phyloP scores from a whole-genome alignment of 2,329 filamentous ascomycete genomes.

The Exophiala calicioides region DNA sequence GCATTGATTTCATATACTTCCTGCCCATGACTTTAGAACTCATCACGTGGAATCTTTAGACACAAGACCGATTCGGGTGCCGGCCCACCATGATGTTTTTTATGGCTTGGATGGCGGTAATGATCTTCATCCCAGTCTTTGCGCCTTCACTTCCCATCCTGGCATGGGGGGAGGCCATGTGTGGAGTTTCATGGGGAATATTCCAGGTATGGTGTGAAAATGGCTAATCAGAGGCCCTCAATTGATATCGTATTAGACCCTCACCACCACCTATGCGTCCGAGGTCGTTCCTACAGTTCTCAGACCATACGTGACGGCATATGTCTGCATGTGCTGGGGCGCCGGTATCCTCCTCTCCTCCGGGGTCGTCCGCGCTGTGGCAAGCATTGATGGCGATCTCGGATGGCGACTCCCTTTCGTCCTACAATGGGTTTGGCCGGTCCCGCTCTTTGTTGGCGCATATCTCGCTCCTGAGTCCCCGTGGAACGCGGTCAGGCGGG shows the following conservation, averaged over 20 bases:
- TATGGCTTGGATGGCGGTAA: slow-evolving; percentile 30
- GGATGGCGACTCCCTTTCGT: slow-evolving; percentile 35
- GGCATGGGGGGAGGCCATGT: slow-evolving; percentile 52
- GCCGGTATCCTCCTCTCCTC: slow-evolving; percentile 59
- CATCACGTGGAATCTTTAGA: too few relatives aligned
- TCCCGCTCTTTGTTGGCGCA: slow-evolving; percentile 32
- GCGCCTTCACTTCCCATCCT: slow-evolving; percentile 49
- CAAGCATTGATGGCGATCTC: slow-evolving; percentile 16
- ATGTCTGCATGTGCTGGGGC: slow-evolving; percentile 64
- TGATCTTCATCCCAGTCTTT: slow-evolving; percentile 54
- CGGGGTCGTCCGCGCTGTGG: slow-evolving; percentile 27
- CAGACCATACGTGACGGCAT: slow-evolving; percentile 60
- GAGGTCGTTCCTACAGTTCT: slow-evolving; percentile 64
- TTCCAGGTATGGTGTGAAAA: slow-evolving; percentile 17
- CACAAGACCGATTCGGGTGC: slow-evolving; percentile 37
- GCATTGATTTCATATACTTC: slow-evolving; percentile 31
- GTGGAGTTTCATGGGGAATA: slow-evolving; percentile 39
- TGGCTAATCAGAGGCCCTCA: not conserved
- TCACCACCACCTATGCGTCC: slow-evolving; percentile 64
- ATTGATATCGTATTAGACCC: slow-evolving; percentile 21
- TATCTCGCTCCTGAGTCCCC: slow-evolving; percentile 38
- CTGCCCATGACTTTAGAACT: too few relatives aligned
- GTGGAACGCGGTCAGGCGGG: slow-evolving; percentile 39
- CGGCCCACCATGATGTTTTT: slow-evolving; percentile 34
- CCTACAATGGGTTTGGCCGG: slow-evolving; percentile 32